phyloP scores from a whole-genome alignment of 306 rosid genomes.

The Ceratonia siliqua region DNA sequence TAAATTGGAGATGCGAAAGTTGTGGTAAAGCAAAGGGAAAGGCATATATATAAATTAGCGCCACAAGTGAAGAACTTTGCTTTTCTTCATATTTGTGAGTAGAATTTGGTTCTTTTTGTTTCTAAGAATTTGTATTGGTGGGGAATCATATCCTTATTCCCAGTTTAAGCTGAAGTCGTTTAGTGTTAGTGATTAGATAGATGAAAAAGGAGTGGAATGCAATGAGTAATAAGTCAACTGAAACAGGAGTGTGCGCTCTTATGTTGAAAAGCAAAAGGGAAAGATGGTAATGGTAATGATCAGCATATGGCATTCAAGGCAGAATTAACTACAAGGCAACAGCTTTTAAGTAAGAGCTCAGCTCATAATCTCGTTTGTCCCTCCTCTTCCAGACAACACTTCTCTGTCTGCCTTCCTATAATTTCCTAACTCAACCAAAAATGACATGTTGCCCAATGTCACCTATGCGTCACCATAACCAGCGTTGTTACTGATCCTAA shows the following conservation, averaged over 20 bases:
- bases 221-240: slow-evolving; percentile 2
- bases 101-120: background rate
- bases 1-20: slow-evolving; percentile 19
- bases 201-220: background rate
- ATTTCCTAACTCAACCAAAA: background rate
- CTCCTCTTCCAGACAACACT: slow-evolving; percentile 25
- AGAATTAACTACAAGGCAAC: slow-evolving; percentile 2
- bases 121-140: background rate
- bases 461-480: slow-evolving; percentile 29
- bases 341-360: slow-evolving; percentile 20
- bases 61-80: slow-evolving; percentile 27
- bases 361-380: slow-evolving; percentile 32
- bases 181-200: background rate
- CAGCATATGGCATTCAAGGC: slow-evolving; percentile 17
- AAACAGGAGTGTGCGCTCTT: slow-evolving; percentile 5
- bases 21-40: background rate
- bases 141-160: background rate
- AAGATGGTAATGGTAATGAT: slow-evolving; percentile 5
- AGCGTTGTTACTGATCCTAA: background rate
- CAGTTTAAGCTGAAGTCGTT: background rate
- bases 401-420: too few species aligned
- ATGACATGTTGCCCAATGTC: slow-evolving; percentile 25
- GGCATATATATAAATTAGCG: background rate
- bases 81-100: background rate
- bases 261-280: background rate